These are phyloP conservation scores for Cyclotella choctawhatcheeana DNA, from an alignment of 108 stramenopile genomes.

Conservation along the genomic window DNA sequence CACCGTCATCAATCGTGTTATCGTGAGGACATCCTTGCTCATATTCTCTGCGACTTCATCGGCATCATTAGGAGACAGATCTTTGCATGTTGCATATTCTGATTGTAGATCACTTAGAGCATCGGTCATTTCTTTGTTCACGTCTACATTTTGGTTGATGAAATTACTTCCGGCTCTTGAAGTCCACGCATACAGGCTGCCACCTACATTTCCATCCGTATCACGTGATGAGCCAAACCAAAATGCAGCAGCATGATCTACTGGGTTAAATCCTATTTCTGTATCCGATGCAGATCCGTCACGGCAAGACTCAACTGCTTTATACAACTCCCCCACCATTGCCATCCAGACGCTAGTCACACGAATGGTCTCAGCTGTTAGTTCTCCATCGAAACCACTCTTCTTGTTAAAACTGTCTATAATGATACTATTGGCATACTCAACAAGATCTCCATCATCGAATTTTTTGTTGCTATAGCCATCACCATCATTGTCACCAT, in stretches of 20 bases:
- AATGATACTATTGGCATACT: slow-evolving; percentile 53
- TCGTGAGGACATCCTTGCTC: slow-evolving; percentile 46
- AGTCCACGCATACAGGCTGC: slow-evolving; percentile 66
- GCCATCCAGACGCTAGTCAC: slow-evolving; percentile 70
- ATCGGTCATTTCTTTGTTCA: slow-evolving; percentile 38
- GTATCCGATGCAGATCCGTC: slow-evolving; percentile 12
- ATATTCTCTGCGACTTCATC: slow-evolving; percentile 24
- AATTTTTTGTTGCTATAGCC: slow-evolving; percentile 60
- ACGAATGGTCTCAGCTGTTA: slow-evolving; percentile 56
- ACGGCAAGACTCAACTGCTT: slow-evolving; percentile 50
- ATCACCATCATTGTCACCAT: slow-evolving; percentile 35
- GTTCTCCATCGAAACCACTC: slow-evolving; percentile 32
- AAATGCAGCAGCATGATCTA: slow-evolving; percentile 79
- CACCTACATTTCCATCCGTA: slow-evolving; percentile 48
- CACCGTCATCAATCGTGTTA: slow-evolving; percentile 57
- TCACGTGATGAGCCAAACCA: slow-evolving; percentile 73
- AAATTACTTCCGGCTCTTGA: slow-evolving; percentile 54
- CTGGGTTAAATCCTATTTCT: slow-evolving; percentile 17
- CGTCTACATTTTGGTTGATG: slow-evolving; percentile 14
- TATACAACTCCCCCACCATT: slow-evolving; percentile 60
- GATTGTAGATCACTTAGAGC: slow-evolving; percentile 47
- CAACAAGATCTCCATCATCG: slow-evolving; percentile 25
- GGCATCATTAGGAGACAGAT: slow-evolving; percentile 27
- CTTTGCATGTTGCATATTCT: slow-evolving; percentile 48
- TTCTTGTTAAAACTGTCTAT: slow-evolving; percentile 33